Evolutionary conservation across 345 rosid species (phyloP).

Genomic region (Camelina laxa): DNA sequence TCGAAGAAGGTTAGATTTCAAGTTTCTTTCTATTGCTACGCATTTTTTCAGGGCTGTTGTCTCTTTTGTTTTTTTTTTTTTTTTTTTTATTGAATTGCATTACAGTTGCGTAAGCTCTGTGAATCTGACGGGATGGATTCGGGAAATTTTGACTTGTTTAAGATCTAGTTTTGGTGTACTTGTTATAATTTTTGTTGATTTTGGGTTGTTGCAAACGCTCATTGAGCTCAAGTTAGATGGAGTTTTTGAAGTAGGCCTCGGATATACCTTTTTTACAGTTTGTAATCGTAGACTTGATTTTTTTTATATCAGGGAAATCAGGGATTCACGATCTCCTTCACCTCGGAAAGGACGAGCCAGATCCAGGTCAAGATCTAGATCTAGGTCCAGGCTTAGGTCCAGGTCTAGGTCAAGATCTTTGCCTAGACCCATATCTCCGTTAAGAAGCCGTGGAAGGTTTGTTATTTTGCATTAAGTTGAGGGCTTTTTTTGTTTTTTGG

Average conservation of each 20-base stretch:
- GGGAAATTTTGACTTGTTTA: conserved; percentile 3
- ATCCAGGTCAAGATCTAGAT: conserved; percentile 52
- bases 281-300: no score
- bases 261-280: no score
- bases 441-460: conserved; percentile 89
- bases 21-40: background rate
- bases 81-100: background rate
- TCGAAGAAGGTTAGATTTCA: conserved; percentile 58
- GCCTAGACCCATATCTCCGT: conserved; percentile 73
- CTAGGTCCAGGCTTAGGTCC: conserved; percentile 58
- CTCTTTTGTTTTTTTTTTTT: background rate
- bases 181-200: background rate
- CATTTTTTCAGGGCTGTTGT: background rate
- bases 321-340: conserved; percentile 72
- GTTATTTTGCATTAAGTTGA: conserved; percentile 24
- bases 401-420: conserved; percentile 67
- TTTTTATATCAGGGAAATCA: no score
- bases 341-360: conserved; percentile 63
- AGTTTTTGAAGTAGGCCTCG: background rate
- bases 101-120: conserved; percentile 17
- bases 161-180: conserved; percentile 1
- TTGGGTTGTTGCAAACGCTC: background rate
- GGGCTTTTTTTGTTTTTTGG: conserved; percentile 20
- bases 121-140: conserved; percentile 18
- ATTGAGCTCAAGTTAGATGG: conserved; percentile 1